A percentile compares a stretch with the other conserved stretches of the same genome.
Evolutionary conservation across 371 early-diverging fungal genomes (phyloP).

Genomic region (Syncephalastrum contaminatum): DNA sequence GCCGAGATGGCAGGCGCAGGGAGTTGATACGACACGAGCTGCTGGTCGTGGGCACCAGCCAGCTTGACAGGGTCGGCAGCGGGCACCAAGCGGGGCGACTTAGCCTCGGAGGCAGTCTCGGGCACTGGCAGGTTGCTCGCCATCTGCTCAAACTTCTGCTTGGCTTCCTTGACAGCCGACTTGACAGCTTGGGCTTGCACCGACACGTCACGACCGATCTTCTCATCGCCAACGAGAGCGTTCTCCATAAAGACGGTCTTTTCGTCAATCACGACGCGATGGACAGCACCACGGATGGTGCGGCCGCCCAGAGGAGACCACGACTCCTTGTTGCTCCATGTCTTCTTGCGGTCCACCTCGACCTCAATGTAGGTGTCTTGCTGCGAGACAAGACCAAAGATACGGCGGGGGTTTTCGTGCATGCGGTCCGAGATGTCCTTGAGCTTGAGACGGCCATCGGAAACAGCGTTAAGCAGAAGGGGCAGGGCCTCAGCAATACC

Average conservation of each 20-base stretch:
- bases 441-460: constrained; percentile 76
- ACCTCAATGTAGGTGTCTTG: constrained; percentile 89
- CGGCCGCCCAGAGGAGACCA: constrained; percentile 52
- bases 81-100: constrained; percentile 14
- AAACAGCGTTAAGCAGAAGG: constrained; percentile 80
- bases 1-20: constrained; percentile 57
- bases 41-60: constrained; percentile 38
- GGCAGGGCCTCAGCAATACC: constrained; percentile 80
- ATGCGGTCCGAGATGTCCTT: constrained; percentile 75
- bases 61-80: constrained; percentile 27
- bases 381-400: constrained; percentile 87
- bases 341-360: constrained; percentile 61
- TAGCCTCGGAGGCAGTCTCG: constrained; percentile 14
- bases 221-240: constrained; percentile 37
- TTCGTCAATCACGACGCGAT: constrained; percentile 86
- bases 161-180: constrained; percentile 14
- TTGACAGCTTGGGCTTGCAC: constrained; percentile 42
- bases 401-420: constrained; percentile 81
- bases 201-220: constrained; percentile 56
- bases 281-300: constrained; percentile 62
- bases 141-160: constrained; percentile 9
- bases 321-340: constrained; percentile 33
- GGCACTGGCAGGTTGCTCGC: constrained; percentile 9
- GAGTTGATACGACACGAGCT: constrained; percentile 32
- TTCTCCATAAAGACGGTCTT: constrained; percentile 87